Evolutionary conservation across 2,329 filamentous ascomycete species (phyloP), one percentile per base, ranked within the genome.

Genomic region (Harringtonia aguacate): DNA sequence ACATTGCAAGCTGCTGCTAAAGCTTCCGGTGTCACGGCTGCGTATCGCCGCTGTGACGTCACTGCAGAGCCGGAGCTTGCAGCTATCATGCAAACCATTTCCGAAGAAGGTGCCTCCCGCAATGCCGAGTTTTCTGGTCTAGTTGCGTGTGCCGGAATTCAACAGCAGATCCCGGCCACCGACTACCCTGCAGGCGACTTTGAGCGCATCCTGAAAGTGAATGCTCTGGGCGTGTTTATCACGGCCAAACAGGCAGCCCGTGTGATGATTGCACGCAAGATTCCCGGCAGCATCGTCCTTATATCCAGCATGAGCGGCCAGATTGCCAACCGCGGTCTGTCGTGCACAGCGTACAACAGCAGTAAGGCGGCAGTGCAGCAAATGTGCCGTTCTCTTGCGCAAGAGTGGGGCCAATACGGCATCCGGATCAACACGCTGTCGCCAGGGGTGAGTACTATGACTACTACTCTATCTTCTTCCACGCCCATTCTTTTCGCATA

Each of bases 171-270:
- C 2, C 66, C 79, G 0, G 80, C 81, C 3, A 59, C 83, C 35
- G 81, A 86, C 27, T 86, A 85, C 56, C 69, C 66, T 20, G 72
- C 78, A 36, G 65, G 56, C 3, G 60, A 67, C 45, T 56, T 79
- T 63, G 68, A 76, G 52, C 72, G 78, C 61, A 79, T 87, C 58
- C 68, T 87, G 54, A 68, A 79, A 54, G 75, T 84, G 50, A 84
- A 88, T 63, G 68, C 84, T 57, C 83, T 72, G 21, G 83, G 82
- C 22, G 77, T 76, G 21, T 77, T 79, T 63, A 70, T 82, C 67
- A 86, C 81, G 52, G 83, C 82, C 24, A 79, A 81, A 58, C 77
- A 81, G 20, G 77, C 79, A 10, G 84, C 84, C 36, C 72, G 77
- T 39, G 77, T 84, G 48, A 73, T 78, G 66, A 24, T 46, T 9